A percentile compares a stretch with the other conserved stretches of the same genome.
These are phyloP conservation scores for Wickerhamomyces hampshirensis DNA, from an alignment of 805 yeast species.

Conservation along the genomic window DNA sequence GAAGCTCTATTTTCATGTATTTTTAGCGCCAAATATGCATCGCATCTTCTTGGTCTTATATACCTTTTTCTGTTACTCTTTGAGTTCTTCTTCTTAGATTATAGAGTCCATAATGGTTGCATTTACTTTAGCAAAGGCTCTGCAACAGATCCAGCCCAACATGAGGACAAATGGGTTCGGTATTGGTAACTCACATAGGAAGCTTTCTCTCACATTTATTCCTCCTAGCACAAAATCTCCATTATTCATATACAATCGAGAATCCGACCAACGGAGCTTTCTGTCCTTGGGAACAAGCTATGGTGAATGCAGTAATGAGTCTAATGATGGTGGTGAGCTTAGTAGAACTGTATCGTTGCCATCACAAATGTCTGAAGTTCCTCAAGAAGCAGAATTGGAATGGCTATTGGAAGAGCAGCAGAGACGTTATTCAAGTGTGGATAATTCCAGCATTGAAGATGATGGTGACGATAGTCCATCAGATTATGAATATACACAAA, in stretches of 20 bases:
- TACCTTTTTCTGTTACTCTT: no score
- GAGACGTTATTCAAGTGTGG: conserved; percentile 30
- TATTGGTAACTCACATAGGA: conserved; percentile 35
- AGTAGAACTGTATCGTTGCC: conserved; percentile 39
- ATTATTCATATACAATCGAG: conserved; percentile 27
- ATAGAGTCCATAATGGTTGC: conserved; percentile 20
- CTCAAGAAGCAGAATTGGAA: conserved; percentile 29
- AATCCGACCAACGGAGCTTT: conserved; percentile 34
- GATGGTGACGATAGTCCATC: conserved; percentile 17
- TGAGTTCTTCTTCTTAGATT: no score
- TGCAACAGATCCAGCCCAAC: conserved; percentile 31
- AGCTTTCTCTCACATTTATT: conserved; percentile 31
- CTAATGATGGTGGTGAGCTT: conserved; percentile 33
- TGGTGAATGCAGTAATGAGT: no score
- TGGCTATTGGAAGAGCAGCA: conserved; percentile 38
- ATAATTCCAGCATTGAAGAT: conserved; percentile 13
- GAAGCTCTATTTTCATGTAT: no score
- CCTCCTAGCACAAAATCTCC: conserved; percentile 40
- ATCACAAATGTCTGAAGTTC: conserved; percentile 32
- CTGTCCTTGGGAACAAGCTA: conserved; percentile 34
- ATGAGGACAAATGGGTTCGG: conserved; percentile 38
- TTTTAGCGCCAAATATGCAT: no score
- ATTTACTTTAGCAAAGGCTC: conserved; percentile 11
- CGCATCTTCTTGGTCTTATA: no score
- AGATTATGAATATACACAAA: conserved; percentile 8